A percentile compares a stretch with the other conserved stretches of the same genome.
These are phyloP conservation scores for Elsinoe fawcettii DNA, from an alignment of 2,329 filamentous ascomycete species.

Conservation along the genomic window DNA sequence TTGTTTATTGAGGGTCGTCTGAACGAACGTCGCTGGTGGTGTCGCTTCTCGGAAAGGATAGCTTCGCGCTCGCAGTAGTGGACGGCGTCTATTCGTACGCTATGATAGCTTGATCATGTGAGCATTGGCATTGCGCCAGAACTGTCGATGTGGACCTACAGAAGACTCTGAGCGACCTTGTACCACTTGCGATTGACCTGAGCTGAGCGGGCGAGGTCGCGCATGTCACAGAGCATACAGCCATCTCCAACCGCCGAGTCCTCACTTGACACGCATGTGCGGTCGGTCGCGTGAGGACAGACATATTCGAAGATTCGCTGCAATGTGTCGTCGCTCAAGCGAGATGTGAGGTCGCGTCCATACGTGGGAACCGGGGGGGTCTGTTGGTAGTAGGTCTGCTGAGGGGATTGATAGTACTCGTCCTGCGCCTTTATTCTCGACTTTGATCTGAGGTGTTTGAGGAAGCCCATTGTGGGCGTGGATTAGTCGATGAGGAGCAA, in stretches of 20 bases:
- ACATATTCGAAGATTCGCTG: slow-evolving; percentile 71
- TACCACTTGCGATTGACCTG: slow-evolving; percentile 69
- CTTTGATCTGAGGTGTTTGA: slow-evolving; percentile 42
- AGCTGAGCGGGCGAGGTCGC: slow-evolving; percentile 75
- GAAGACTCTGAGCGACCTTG: slow-evolving; percentile 45
- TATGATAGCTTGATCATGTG: slow-evolving; percentile 58
- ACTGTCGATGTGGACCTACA: slow-evolving; percentile 48
- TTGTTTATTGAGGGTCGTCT: slow-evolving; percentile 36
- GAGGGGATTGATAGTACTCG: slow-evolving; percentile 15
- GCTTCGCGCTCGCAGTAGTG: slow-evolving; percentile 90
- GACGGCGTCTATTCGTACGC: slow-evolving; percentile 85
- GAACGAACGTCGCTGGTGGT: slow-evolving; percentile 48
- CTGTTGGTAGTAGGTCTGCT: slow-evolving; percentile 15
- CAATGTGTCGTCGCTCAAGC: slow-evolving; percentile 62
- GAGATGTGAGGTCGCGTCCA: slow-evolving; percentile 36
- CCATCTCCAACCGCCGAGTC: slow-evolving; percentile 67
- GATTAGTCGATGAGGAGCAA: neutral
- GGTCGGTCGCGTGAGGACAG: slow-evolving; percentile 73
- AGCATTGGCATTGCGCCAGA: slow-evolving; percentile 1
- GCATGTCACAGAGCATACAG: slow-evolving; percentile 90
- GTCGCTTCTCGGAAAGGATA: slow-evolving; percentile 68
- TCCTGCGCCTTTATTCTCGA: slow-evolving; percentile 32
- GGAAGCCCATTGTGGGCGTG: slow-evolving; percentile 37
- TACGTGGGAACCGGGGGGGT: slow-evolving; percentile 16
- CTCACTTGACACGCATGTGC: slow-evolving; percentile 75